phyloP scores from a whole-genome alignment of 129 eudicot genomes.

The Oenanthe sinensis region DNA sequence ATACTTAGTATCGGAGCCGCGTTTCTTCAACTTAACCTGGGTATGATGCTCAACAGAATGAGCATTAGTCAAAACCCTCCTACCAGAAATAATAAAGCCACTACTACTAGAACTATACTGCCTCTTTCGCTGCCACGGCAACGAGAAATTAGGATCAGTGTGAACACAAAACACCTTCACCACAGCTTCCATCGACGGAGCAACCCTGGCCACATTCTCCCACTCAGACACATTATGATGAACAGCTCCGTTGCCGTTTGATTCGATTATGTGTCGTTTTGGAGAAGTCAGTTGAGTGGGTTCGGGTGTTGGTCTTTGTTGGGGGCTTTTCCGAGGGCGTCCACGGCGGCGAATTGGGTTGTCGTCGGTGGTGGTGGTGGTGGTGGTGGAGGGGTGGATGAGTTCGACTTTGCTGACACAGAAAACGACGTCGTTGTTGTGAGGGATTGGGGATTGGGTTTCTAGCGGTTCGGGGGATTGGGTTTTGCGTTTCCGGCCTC shows the following conservation, averaged over 20 bases:
- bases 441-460: conserved; percentile 27
- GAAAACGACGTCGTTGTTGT: conserved; percentile 37
- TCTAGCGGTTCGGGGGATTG: conserved; percentile 13
- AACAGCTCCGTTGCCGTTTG: conserved; percentile 20
- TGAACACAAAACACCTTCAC: conserved; percentile 96
- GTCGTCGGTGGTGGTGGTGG: conserved; percentile 3
- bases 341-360: conserved; percentile 37
- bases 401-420: conserved; percentile 28
- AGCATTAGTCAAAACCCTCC: conserved; percentile 85
- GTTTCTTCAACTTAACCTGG: conserved; percentile 83
- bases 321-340: conserved; percentile 24
- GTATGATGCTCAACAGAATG: conserved; percentile 95
- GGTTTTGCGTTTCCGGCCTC: conserved; percentile 45
- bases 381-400: conserved; percentile 17
- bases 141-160: conserved; percentile 82
- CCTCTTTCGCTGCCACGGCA: conserved; percentile 97
- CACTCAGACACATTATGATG: conserved; percentile 10
- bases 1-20: conserved; percentile 86
- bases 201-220: conserved; percentile 42
- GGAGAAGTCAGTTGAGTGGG: conserved; percentile 22
- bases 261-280: conserved; percentile 11
- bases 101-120: conserved; percentile 91
- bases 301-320: conserved; percentile 20
- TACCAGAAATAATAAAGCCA: conserved; percentile 79
- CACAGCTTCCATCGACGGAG: conserved; percentile 94